These are phyloP conservation scores for Gryganskiella cystojenkinii DNA, from an alignment of 192 early-diverging fungal species.

Conservation along the genomic window DNA sequence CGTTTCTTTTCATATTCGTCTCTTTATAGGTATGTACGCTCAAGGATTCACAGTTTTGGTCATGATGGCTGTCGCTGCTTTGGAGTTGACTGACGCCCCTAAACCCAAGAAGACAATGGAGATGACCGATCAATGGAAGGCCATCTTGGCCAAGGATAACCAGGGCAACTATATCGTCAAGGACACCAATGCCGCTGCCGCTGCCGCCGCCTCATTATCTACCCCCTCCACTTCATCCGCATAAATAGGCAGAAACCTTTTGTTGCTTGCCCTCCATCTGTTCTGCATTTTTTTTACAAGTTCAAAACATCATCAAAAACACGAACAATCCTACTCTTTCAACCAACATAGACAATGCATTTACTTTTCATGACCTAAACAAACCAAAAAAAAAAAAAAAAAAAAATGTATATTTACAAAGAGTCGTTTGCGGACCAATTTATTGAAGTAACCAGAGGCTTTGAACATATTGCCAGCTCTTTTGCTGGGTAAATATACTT, in stretches of 20 bases:
- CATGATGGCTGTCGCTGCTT: slow-evolving; percentile 47
- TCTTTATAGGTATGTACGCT: slow-evolving; percentile 41
- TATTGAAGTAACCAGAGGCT: no score
- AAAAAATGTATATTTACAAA: no score
- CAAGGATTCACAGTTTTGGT: slow-evolving; percentile 47
- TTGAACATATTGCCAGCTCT: no score
- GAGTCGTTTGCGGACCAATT: no score
- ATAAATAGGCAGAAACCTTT: not conserved
- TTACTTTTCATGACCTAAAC: no score
- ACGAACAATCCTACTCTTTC: no score
- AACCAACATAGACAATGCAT: no score
- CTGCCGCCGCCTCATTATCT: slow-evolving; percentile 22
- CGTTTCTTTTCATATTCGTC: not conserved
- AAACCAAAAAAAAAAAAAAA: no score
- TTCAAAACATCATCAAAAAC: no score
- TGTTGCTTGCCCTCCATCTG: no score
- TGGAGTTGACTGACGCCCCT: slow-evolving; percentile 40
- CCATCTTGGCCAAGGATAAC: slow-evolving; percentile 44
- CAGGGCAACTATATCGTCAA: slow-evolving; percentile 49
- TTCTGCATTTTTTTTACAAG: no score
- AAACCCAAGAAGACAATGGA: slow-evolving; percentile 17
- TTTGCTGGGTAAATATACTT: no score
- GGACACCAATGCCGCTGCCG: slow-evolving; percentile 15
- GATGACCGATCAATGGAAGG: slow-evolving; percentile 49
- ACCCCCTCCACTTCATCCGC: not conserved